Conservation (phyloP, 2,329 filamentous ascomycete genomes). For the Fusarium sp. region DNA sequence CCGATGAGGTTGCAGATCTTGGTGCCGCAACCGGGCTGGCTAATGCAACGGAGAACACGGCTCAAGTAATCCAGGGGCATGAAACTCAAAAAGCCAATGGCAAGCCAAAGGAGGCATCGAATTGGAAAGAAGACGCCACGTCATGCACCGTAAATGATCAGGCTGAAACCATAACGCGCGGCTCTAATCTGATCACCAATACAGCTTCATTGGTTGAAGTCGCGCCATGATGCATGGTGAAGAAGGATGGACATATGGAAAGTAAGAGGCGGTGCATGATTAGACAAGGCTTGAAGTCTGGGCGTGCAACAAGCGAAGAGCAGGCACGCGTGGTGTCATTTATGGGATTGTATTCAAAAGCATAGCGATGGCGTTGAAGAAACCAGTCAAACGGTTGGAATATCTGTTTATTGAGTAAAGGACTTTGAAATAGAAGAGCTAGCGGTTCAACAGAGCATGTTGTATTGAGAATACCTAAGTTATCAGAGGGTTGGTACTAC, state of each 20-base stretch:
- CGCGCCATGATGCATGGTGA: neutral
- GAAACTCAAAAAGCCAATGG: conserved; percentile 17
- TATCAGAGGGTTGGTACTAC: conserved; percentile 13
- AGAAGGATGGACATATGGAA: neutral
- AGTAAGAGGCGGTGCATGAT: neutral
- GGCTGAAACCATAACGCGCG: conserved; percentile 26
- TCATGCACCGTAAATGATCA: conserved; percentile 5
- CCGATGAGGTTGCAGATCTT: conserved; percentile 29
- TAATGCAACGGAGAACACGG: conserved; percentile 2
- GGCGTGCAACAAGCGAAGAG: neutral
- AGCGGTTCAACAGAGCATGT: neutral
- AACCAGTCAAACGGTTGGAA: conserved; percentile 11
- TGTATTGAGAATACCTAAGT: neutral
- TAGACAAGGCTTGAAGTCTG: neutral
- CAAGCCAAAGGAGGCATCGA: conserved; percentile 17
- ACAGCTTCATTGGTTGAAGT: conserved; percentile 5
- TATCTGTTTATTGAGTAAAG: conserved; percentile 4
- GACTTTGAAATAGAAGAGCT: neutral
- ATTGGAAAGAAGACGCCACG: conserved; percentile 19
- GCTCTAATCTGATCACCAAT: conserved; percentile 10
- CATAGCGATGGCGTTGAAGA: conserved; percentile 44
- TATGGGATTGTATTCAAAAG: conserved; percentile 21
- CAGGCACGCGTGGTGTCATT: neutral
- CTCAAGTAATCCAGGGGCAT: conserved; percentile 18
- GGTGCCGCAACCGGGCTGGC: conserved; percentile 7